These are phyloP conservation scores for Barnettozyma vustinii DNA, from an alignment of 805 yeast genomes.

Conservation along the genomic window DNA sequence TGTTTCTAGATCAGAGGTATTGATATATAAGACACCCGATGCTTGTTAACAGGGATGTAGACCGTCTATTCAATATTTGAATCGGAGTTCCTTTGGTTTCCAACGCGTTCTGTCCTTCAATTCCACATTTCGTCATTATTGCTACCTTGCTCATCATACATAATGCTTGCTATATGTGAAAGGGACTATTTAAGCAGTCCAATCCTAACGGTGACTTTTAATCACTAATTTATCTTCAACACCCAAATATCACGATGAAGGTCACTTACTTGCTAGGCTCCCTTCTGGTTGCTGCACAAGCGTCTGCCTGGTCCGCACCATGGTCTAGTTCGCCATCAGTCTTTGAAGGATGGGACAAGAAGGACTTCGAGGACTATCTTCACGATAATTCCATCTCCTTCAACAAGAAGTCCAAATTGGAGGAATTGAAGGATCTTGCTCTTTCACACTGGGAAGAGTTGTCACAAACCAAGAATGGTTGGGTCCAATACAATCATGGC, in stretches of 20 bases:
- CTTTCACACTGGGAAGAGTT: slow-evolving; percentile 23
- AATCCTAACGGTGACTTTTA: background rate
- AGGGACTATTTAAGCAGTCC: background rate
- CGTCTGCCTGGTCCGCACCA: slow-evolving; percentile 2
- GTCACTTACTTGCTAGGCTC: background rate
- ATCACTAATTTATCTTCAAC: background rate
- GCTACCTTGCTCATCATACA: slow-evolving; percentile 2
- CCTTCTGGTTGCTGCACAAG: background rate
- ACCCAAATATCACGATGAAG: background rate
- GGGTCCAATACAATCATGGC: background rate
- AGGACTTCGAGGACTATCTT: slow-evolving; percentile 31
- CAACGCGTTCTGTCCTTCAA: background rate
- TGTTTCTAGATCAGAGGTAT: no score
- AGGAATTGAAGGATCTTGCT: slow-evolving; percentile 26
- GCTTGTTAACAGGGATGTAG: no score
- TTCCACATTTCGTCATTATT: background rate
- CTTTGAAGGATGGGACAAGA: slow-evolving; percentile 27
- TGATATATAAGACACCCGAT: no score
- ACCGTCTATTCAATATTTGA: no score
- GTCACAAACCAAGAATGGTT: slow-evolving; percentile 2
- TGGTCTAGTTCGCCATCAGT: slow-evolving; percentile 9
- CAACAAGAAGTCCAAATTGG: slow-evolving; percentile 18
- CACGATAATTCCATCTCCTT: slow-evolving; percentile 26
- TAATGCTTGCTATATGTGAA: background rate
- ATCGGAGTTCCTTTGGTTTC: background rate